Percentiles rank a stretch among this genome's conserved stretches.
Evolutionary conservation across 768 basidiomycete species (phyloP).

Genomic region (Crucibulum laeve): DNA sequence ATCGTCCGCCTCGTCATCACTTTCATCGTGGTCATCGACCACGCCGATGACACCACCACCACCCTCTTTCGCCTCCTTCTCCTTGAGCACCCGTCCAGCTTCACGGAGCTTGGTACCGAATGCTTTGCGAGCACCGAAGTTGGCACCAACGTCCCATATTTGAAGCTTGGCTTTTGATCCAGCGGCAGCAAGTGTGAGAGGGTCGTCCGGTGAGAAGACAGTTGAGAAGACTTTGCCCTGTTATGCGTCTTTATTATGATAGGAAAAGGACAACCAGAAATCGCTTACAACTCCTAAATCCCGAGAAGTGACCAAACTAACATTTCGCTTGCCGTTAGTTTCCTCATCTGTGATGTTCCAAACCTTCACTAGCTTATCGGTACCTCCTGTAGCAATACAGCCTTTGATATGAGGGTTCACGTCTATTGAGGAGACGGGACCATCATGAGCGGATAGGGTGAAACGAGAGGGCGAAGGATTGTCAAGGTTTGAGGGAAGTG

Average conservation of each 20-base stretch:
- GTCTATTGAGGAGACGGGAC: constrained; percentile 84
- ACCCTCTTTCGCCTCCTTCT: constrained; percentile 45
- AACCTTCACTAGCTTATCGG: constrained; percentile 92
- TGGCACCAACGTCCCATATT: constrained; percentile 92
- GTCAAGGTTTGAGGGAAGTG: constrained; percentile 66
- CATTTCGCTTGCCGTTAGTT: constrained; percentile 59
- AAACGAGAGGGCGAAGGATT: constrained; percentile 69
- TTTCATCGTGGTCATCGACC: constrained; percentile 65
- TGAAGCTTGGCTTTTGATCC: constrained; percentile 94
- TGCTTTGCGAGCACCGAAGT: constrained; percentile 75
- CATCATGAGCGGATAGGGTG: constrained; percentile 92
- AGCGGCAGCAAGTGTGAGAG: constrained; percentile 88
- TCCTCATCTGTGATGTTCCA: constrained; percentile 85
- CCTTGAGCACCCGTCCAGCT: constrained; percentile 64
- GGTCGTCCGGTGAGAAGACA: constrained; percentile 90
- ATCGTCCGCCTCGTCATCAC: constrained; percentile 28
- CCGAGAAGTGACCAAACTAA: constrained; percentile 80
- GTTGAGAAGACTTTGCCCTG: constrained; percentile 97
- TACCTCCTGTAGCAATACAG: constrained; percentile 90
- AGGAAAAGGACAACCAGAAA: constrained; percentile 1
- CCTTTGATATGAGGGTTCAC: constrained; percentile 88
- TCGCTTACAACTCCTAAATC: constrained; percentile 85
- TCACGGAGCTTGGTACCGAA: constrained; percentile 76
- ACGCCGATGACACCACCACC: constrained; percentile 70
- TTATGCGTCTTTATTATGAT: neutral